A percentile compares a stretch with the other conserved stretches of the same genome.
Conservation (phyloP, 352 stramenopile species). For the Pelagophyceae sp. region DNA sequence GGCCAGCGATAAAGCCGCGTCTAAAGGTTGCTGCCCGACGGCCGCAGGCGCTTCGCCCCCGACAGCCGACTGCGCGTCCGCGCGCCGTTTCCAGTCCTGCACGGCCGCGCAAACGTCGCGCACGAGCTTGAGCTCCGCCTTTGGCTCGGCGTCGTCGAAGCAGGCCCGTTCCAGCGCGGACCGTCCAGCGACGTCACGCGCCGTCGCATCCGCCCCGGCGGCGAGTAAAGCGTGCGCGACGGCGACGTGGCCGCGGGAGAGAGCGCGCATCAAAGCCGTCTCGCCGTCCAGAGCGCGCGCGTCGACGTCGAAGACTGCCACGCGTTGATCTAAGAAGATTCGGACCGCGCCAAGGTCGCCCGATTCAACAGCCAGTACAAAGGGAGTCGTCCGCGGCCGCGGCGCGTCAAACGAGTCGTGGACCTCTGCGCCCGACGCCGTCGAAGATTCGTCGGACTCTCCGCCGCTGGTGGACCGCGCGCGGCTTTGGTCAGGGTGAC, state of each 20-base stretch:
- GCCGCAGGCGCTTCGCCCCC: background rate
- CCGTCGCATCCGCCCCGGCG: background rate
- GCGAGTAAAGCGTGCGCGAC: constrained; percentile 16
- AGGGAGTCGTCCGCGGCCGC: constrained; percentile 1
- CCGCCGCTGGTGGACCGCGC: no score
- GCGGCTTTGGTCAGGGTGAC: no score
- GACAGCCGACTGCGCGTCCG: no score
- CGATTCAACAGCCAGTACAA: background rate
- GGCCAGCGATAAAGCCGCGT: background rate
- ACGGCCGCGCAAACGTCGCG: background rate
- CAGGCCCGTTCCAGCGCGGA: constrained; percentile 10
- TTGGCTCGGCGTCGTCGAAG: background rate
- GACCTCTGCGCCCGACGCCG: background rate
- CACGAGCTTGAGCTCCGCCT: constrained; percentile 1
- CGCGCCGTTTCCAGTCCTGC: no score
- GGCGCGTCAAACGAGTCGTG: no score
- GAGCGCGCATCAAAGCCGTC: constrained; percentile 5
- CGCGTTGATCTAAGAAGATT: constrained; percentile 15
- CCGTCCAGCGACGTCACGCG: background rate
- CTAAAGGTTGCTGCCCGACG: background rate
- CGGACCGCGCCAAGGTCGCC: constrained; percentile 8
- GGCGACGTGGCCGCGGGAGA: constrained; percentile 1
- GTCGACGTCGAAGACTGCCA: constrained; percentile 18
- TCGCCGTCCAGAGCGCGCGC: background rate
- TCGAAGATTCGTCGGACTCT: no score